Percentiles rank a stretch among this genome's conserved stretches.
Conservation (phyloP, 108 stramenopile genomes). For the Cyclotella atomus region DNA sequence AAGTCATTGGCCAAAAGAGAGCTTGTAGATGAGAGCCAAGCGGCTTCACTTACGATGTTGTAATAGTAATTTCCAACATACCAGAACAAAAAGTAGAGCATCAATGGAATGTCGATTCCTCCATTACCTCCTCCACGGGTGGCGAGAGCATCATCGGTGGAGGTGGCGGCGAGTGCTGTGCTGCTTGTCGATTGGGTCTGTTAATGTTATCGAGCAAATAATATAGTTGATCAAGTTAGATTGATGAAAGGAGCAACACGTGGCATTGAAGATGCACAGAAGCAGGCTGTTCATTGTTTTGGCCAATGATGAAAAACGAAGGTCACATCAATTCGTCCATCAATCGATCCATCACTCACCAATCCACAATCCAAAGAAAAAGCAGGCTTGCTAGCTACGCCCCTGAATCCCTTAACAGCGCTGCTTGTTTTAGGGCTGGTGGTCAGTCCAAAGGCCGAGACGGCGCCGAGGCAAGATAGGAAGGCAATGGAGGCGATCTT, state of each 20-base stretch:
- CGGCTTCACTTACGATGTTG: conserved; percentile 59
- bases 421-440: conserved; percentile 38
- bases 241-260: conserved; percentile 7
- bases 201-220: too few relatives aligned
- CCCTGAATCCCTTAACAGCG: conserved; percentile 25
- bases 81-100: conserved; percentile 90
- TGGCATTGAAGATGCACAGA: too few relatives aligned
- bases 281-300: too few relatives aligned
- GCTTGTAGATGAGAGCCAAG: too few relatives aligned
- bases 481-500: conserved; percentile 65
- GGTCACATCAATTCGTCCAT: background rate
- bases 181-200: background rate
- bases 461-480: conserved; percentile 56
- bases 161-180: conserved; percentile 21
- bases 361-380: conserved; percentile 35
- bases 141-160: conserved; percentile 44
- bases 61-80: conserved; percentile 93
- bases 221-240: background rate
- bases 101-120: conserved; percentile 79
- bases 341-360: conserved; percentile 6
- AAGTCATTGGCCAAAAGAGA: background rate
- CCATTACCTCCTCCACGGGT: conserved; percentile 67
- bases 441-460: conserved; percentile 70
- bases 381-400: conserved; percentile 18
- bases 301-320: background rate